Evolutionary conservation across 176 grass and related monocot genomes (phyloP).

Genomic region (Cenchrus fungigraminus): DNA sequence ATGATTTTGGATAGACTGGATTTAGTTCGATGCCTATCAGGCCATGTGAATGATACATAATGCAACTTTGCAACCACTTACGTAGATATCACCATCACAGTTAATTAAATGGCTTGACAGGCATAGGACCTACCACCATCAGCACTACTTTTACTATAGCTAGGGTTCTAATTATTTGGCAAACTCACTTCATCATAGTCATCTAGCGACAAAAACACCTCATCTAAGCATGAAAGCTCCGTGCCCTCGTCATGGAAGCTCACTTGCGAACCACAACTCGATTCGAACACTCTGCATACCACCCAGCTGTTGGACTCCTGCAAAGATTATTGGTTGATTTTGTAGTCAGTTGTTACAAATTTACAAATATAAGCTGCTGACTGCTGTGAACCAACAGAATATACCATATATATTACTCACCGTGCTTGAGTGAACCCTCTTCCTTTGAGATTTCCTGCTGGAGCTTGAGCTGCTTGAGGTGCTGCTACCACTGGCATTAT

Average conservation of each 20-base stretch:
- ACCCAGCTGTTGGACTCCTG: conserved; percentile 81
- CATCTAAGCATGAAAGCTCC: conserved; percentile 88
- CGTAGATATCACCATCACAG: conserved; percentile 30
- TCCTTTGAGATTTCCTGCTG: conserved; percentile 48
- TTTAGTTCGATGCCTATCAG: conserved; percentile 40
- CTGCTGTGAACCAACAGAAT: not conserved
- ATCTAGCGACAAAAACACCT: conserved; percentile 90
- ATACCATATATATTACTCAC: conserved; percentile 39
- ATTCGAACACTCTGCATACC: conserved; percentile 72
- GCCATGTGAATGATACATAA: conserved; percentile 36
- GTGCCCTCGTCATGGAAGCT: conserved; percentile 67
- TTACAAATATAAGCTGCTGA: not conserved
- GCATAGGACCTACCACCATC: conserved; percentile 32
- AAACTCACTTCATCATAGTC: conserved; percentile 90
- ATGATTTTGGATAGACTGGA: conserved; percentile 36
- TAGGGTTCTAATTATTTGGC: conserved; percentile 56
- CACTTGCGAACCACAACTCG: conserved; percentile 57
- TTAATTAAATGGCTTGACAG: conserved; percentile 41
- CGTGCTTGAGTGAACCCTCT: conserved; percentile 54
- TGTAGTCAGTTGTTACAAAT: not conserved
- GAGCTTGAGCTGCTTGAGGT: conserved; percentile 32
- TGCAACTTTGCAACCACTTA: conserved; percentile 39
- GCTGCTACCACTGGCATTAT: conserved; percentile 20
- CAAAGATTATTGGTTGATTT: conserved; percentile 22
- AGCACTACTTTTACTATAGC: conserved; percentile 5